Conservation (phyloP, 768 basidiomycete genomes). For the Phaffia tasmanica region DNA sequence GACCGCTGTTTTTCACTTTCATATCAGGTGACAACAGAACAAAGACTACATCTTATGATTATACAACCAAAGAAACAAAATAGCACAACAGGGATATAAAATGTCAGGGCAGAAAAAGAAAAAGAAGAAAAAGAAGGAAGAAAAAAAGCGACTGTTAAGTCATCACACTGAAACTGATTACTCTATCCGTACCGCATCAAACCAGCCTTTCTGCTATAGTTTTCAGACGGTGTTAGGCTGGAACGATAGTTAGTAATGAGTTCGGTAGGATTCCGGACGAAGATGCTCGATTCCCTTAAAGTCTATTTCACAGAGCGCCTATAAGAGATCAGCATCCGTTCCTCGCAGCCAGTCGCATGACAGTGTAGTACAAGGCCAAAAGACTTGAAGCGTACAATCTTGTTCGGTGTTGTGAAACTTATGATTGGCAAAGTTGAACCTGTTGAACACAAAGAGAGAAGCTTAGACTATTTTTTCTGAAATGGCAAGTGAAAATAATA, state of each 20-base stretch:
- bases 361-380: background rate
- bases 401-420: conserved; percentile 21
- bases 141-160: too few relatives aligned
- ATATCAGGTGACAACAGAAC: too few relatives aligned
- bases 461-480: background rate
- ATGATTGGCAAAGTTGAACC: conserved; percentile 23
- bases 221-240: too few relatives aligned
- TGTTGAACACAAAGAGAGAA: background rate
- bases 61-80: too few relatives aligned
- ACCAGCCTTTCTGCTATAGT: too few relatives aligned
- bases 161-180: too few relatives aligned
- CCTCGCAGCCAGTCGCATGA: background rate
- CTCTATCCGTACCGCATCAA: too few relatives aligned
- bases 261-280: background rate
- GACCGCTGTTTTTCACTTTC: too few relatives aligned
- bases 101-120: background rate
- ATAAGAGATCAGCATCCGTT: background rate
- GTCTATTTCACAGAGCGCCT: background rate
- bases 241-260: background rate
- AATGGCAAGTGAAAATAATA: background rate
- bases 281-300: background rate
- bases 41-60: too few relatives aligned
- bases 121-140: background rate
- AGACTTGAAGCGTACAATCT: conserved; percentile 2
- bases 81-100: background rate